These are phyloP conservation scores for Pisolithus tinctorius DNA, from an alignment of 768 basidiomycete species.

Conservation along the genomic window DNA sequence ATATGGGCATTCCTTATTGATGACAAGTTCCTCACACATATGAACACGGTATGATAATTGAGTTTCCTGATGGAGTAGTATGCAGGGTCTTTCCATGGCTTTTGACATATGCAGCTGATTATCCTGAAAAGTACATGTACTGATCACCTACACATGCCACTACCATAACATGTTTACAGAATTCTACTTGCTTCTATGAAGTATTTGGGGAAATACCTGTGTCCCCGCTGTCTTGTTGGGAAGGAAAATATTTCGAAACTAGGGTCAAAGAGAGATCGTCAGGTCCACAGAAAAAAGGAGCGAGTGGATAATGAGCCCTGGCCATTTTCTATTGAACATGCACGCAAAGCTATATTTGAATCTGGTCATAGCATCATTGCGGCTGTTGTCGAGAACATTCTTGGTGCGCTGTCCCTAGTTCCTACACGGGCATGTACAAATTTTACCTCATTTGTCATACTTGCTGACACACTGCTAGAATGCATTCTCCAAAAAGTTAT, in stretches of 20 bases:
- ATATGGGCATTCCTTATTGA: conserved; percentile 17
- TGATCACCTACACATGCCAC: too few relatives aligned
- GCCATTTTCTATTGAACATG: not conserved
- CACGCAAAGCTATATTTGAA: not conserved
- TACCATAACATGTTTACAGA: not conserved
- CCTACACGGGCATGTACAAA: not conserved
- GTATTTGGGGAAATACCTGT: conserved; percentile 14
- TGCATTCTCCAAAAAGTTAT: conserved; percentile 23
- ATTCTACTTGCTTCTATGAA: conserved; percentile 14
- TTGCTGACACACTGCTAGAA: conserved; percentile 14
- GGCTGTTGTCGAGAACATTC: not conserved
- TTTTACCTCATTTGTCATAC: too few relatives aligned
- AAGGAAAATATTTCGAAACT: conserved; percentile 6
- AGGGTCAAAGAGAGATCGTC: conserved; percentile 6
- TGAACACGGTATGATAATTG: conserved; percentile 11
- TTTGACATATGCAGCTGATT: conserved; percentile 25
- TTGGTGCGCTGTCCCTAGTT: not conserved
- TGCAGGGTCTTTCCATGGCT: conserved; percentile 10
- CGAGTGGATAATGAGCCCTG: not conserved
- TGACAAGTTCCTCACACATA: conserved; percentile 19
- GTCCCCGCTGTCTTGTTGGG: conserved; percentile 10
- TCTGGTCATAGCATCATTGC: not conserved
- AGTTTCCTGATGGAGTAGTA: conserved; percentile 12
- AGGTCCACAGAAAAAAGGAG: not conserved
- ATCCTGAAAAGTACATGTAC: conserved; percentile 26